phyloP scores from a whole-genome alignment of 345 rosid species.

The Sisymbrium altissimum region DNA sequence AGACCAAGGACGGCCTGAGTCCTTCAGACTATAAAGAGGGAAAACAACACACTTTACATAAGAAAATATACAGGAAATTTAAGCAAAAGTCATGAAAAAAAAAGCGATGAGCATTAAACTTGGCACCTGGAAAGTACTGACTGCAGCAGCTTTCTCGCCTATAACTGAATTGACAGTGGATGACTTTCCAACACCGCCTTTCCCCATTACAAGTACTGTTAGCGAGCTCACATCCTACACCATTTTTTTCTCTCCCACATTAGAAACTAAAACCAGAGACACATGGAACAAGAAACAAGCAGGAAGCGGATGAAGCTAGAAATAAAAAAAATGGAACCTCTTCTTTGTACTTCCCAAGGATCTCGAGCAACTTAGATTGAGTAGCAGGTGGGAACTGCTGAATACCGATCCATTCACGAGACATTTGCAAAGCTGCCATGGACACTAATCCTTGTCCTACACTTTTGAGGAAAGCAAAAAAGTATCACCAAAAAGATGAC shows the following conservation, averaged over 20 bases:
- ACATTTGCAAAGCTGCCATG: slow-evolving; percentile 44
- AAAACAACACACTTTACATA: slow-evolving; percentile 11
- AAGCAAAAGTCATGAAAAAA: background rate
- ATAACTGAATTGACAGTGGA: slow-evolving; percentile 79
- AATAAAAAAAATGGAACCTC: slow-evolving; percentile 44
- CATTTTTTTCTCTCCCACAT: background rate
- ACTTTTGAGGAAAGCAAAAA: background rate
- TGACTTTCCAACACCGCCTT: slow-evolving; percentile 91
- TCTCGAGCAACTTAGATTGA: slow-evolving; percentile 62
- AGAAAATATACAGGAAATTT: background rate
- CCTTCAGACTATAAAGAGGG: slow-evolving; percentile 49
- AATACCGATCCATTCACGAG: slow-evolving; percentile 80
- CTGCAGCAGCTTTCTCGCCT: slow-evolving; percentile 68
- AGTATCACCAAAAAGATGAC: background rate
- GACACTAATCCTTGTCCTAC: slow-evolving; percentile 6
- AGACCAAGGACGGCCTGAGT: slow-evolving; percentile 69
- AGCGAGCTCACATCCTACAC: slow-evolving; percentile 57
- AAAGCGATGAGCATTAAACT: background rate
- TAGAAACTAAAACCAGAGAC: background rate
- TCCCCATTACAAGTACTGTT: slow-evolving; percentile 84
- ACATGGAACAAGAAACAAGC: background rate
- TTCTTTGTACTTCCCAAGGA: slow-evolving; percentile 66
- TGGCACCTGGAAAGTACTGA: slow-evolving; percentile 72
- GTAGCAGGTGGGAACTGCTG: slow-evolving; percentile 81
- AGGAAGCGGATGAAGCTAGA: background rate